Evolutionary conservation across 306 rosid genomes (phyloP), one percentile per base, ranked within the genome.

Genomic region (Vigna mungo): DNA sequence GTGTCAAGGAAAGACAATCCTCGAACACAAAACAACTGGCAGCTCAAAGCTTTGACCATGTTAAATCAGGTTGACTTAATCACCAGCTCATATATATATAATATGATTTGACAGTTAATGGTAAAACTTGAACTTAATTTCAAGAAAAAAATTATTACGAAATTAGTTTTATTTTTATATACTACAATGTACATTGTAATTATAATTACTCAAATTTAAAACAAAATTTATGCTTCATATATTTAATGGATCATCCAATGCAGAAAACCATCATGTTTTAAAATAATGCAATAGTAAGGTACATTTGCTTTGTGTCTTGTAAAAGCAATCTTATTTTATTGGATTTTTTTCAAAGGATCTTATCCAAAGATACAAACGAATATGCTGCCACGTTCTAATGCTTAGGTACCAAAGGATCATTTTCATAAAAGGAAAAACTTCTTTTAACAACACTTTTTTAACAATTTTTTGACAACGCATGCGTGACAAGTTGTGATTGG

Each of bases 1-100:
- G 34, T 9, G 71, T 66, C 36, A 66, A 17, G 53, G 20, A 41
- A 68, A 16, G 20, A 11, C 16, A 27, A 25, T 6, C 3, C 8
- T 43, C 47, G 3, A 30, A 8, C 78, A 44, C 60, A 74, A 49
- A 59, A 44, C 63, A 36, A 27, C 1, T 4, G 55, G 74, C 67
- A 66, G 14, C 21, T 39, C 67, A 66, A 53, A 39, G 46, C 34
- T 25, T 65, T 66, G 80, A 77, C 56, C 67, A 17, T 52, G 2
- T 41, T 9, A 41, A 41, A 41, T 41, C 3, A 2, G 0, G 46
- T 9, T 41, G 46, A 14, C 20, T 14, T 5, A 15, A 16, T 37
- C 9, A n/a, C 68, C 23, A 17, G 16, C n/a, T 49, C 2, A 36
- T 7, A 6, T 14, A 61, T 62, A 62, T 32, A 39, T 9, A 47